Percentiles rank a stretch among this genome's conserved stretches.
phyloP scores from a whole-genome alignment of 805 yeast species.

The Jamesozyma jinghongensis region DNA sequence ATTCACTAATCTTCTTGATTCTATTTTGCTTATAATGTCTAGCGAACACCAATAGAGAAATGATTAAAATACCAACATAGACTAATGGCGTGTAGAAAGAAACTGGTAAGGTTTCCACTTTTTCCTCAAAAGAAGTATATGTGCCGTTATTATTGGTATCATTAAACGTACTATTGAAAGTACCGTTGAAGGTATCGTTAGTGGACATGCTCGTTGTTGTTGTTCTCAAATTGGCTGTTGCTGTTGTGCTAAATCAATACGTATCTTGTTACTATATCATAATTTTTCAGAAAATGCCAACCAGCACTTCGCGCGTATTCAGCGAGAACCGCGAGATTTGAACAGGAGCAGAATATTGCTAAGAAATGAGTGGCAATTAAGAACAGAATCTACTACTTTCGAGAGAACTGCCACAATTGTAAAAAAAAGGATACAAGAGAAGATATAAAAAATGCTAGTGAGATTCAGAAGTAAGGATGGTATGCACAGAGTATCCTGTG shows the following conservation, averaged over 20 bases:
- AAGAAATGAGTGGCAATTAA: too few relatives aligned
- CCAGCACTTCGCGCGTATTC: neutral
- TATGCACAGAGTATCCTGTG: conserved; percentile 56
- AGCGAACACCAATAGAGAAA: conserved; percentile 62
- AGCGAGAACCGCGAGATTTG: neutral
- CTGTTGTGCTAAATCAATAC: conserved; percentile 2
- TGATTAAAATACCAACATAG: conserved; percentile 59
- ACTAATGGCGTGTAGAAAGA: conserved; percentile 65
- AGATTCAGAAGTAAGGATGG: conserved; percentile 84
- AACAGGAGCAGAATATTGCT: neutral
- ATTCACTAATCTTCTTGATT: conserved; percentile 41
- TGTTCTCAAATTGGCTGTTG: conserved; percentile 6
- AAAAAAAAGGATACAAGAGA: neutral
- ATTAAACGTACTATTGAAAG: conserved; percentile 6
- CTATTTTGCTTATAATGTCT: conserved; percentile 54
- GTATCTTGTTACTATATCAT: neutral
- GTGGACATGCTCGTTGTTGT: neutral
- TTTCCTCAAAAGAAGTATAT: conserved; percentile 14
- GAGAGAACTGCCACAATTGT: neutral
- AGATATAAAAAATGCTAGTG: conserved; percentile 40
- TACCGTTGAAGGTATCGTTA: conserved; percentile 4
- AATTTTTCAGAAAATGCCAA: conserved; percentile 2
- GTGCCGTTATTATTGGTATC: conserved; percentile 4
- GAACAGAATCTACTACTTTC: too few relatives aligned
- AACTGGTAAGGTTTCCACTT: conserved; percentile 32